Conservation (phyloP, 305 asterid species). For the Solanum hybrid region DNA sequence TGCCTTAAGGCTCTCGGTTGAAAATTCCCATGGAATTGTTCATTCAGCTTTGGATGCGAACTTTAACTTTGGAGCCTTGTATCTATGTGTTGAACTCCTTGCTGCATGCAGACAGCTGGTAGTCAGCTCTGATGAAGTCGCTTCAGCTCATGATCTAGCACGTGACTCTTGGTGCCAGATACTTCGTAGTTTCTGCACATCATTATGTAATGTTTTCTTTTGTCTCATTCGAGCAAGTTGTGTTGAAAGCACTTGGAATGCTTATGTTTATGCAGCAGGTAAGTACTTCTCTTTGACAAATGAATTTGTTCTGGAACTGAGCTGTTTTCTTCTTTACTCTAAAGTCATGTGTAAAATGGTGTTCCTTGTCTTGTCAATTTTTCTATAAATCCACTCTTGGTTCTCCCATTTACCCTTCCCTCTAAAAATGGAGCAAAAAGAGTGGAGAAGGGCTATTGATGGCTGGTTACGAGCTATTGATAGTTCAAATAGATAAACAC, state of each 20-base stretch:
- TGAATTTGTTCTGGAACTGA: not conserved
- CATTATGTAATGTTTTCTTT: constrained; percentile 38
- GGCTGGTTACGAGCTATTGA: not conserved
- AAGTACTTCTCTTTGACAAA: constrained; percentile 8
- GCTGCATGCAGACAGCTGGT: constrained; percentile 64
- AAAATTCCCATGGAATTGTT: constrained; percentile 12
- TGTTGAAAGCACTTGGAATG: constrained; percentile 31
- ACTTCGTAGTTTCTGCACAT: constrained; percentile 38
- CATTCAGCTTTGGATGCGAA: constrained; percentile 20
- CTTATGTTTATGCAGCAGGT: constrained; percentile 57
- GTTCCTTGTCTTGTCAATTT: not conserved
- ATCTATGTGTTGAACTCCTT: constrained; percentile 69
- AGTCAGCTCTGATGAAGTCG: constrained; percentile 25
- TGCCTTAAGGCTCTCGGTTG: constrained; percentile 49
- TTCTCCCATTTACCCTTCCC: not conserved
- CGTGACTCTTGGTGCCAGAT: constrained; percentile 41
- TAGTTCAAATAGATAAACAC: not conserved
- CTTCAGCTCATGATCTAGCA: constrained; percentile 22
- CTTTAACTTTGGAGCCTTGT: constrained; percentile 49
- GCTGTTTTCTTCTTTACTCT: not conserved
- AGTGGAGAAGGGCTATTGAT: not conserved
- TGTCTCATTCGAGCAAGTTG: constrained; percentile 32
- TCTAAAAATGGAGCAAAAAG: not conserved
- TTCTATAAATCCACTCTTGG: not conserved
- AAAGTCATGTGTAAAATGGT: not conserved